These are phyloP conservation scores for Hanseniaspora occidentalis DNA, from an alignment of 805 yeast genomes.

Conservation along the genomic window DNA sequence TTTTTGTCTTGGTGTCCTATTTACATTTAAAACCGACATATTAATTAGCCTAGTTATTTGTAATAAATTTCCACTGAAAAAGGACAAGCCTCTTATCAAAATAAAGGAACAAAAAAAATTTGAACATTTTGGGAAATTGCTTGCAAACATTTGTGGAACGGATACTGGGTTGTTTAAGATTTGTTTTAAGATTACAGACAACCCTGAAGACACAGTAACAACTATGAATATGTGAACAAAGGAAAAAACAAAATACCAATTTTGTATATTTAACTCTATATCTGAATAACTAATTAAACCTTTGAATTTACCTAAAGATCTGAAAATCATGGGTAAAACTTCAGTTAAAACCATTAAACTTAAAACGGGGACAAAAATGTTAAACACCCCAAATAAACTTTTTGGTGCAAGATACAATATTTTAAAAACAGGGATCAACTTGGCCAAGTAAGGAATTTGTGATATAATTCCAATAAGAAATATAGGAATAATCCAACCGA, in stretches of 20 bases:
- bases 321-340: conserved; percentile 44
- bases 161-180: conserved; percentile 59
- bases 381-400: conserved; percentile 28
- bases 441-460: conserved; percentile 54
- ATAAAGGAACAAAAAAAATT: conserved; percentile 75
- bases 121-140: conserved; percentile 74
- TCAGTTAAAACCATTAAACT: conserved; percentile 53
- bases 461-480: conserved; percentile 67
- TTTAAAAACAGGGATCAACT: conserved; percentile 44
- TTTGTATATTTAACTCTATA: conserved; percentile 58
- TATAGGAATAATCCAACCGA: conserved; percentile 73
- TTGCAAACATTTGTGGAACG: conserved; percentile 59
- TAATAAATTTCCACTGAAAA: conserved; percentile 59
- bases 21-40: conserved; percentile 17
- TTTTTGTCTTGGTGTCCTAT: conserved; percentile 49
- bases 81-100: conserved; percentile 60
- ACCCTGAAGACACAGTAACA: conserved; percentile 73
- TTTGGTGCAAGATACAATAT: neutral
- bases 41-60: conserved; percentile 41
- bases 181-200: conserved; percentile 49
- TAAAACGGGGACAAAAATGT: conserved; percentile 48
- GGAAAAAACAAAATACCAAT: conserved; percentile 65
- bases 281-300: conserved; percentile 51
- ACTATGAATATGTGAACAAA: conserved; percentile 78
- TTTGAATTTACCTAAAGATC: conserved; percentile 39